These are phyloP conservation scores for Solioccasus polychromus DNA, from an alignment of 768 basidiomycete species.

Conservation along the genomic window DNA sequence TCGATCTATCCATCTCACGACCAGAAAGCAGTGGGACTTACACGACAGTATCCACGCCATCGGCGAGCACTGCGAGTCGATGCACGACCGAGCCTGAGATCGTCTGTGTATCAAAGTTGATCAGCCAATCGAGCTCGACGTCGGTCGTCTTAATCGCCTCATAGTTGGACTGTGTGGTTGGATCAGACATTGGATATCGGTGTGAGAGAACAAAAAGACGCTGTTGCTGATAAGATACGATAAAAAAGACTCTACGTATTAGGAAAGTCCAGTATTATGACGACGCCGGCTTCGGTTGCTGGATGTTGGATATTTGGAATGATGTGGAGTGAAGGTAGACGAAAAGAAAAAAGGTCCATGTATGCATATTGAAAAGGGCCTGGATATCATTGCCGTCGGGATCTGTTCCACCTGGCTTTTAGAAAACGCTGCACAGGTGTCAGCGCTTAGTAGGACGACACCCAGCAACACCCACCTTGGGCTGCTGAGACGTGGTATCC, in stretches of 20 bases:
- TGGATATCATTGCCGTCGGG: slow-evolving; percentile 1
- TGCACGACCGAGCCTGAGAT: slow-evolving; percentile 69
- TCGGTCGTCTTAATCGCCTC: slow-evolving; percentile 60
- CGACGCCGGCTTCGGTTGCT: too few species aligned
- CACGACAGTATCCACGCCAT: slow-evolving; percentile 58
- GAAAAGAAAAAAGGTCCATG: too few species aligned
- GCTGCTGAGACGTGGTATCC: neutral
- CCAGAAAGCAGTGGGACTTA: too few species aligned
- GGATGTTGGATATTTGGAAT: too few species aligned
- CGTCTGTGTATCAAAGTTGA: slow-evolving; percentile 65
- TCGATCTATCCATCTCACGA: too few species aligned
- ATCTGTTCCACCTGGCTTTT: slow-evolving; percentile 15
- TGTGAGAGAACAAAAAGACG: too few species aligned
- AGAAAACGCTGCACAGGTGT: slow-evolving; percentile 15
- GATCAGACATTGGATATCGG: slow-evolving; percentile 53
- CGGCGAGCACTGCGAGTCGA: slow-evolving; percentile 49
- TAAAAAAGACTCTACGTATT: too few species aligned
- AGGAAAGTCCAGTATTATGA: slow-evolving; percentile 9
- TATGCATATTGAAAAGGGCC: too few species aligned
- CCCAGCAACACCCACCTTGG: slow-evolving; percentile 15
- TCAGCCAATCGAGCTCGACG: slow-evolving; percentile 70
- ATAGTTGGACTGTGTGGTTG: slow-evolving; percentile 82
- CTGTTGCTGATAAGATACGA: slow-evolving; percentile 6
- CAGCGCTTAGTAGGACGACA: neutral
- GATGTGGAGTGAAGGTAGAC: too few species aligned